Evolutionary conservation across 2,329 filamentous ascomycete genomes (phyloP), one percentile per base, ranked within the genome.

Genomic region (Thermothelomyces thermophilus): DNA sequence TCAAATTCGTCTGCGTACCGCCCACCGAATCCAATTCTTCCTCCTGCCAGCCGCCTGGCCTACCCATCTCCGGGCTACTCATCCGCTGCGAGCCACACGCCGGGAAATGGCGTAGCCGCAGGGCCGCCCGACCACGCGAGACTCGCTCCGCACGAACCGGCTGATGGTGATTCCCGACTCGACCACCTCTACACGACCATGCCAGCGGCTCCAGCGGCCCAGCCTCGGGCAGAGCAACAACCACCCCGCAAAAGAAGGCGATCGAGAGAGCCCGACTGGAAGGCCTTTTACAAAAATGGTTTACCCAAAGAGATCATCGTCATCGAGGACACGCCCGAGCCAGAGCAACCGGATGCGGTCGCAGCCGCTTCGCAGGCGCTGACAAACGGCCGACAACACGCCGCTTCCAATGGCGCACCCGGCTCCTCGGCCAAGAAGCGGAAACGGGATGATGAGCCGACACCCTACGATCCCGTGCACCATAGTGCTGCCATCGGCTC

Each of bases 261-360:
- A 53, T 80, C 75, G 55, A 77, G 76, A 65, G 75, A 82, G 58
- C 85, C 86, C 43, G 83, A 93, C 68, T 93, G 87, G 87, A 74
- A 79, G 51, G 80, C 77, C 56, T 93, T 90, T 64, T 91, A 90
- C 67, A 85, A 84, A 64, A 90, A 91, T 66, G 87, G 87, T 3
- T 71, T 90, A 22, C 87, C 87, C 20, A 85, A 88, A 64, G 87
- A 93, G 70, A 82, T 93, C 63, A 91, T 93, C 63, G 82, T 91
- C 61, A 93, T 93, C 61, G 82, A 86, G 57, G 84, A 90, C 65
- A 82, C 80, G 4, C 85, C 85, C 45, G 76, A 78, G 51, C 75
- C 76, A 49, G 74, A 78, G 51, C 60, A 66, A 41, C 66, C 68
- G 40, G 56, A 56, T 47, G 68, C 69, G n/a, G 58, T 65, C 44